A percentile compares a stretch with the other conserved stretches of the same genome.
Conservation (phyloP, 306 rosid species). For the Corylus avellana region DNA sequence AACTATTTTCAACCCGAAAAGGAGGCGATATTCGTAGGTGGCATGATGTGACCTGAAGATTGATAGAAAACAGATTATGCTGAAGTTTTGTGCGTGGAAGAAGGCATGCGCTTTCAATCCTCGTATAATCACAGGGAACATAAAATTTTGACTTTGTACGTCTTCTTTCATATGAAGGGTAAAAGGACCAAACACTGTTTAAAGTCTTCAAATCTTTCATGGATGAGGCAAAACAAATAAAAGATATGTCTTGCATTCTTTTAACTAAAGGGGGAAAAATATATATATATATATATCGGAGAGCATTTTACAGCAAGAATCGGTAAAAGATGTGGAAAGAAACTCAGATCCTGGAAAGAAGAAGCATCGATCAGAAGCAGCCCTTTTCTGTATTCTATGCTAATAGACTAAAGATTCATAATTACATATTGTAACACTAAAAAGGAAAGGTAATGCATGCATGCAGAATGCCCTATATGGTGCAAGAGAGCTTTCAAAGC, state of each 20-base stretch:
- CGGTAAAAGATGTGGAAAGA: slow-evolving; percentile 19
- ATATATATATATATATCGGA: too few relatives aligned
- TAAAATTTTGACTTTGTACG: neutral
- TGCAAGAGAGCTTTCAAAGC: neutral
- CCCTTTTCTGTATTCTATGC: slow-evolving; percentile 2
- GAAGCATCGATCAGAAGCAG: neutral
- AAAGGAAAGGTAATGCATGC: neutral
- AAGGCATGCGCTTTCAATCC: neutral
- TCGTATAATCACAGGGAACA: neutral
- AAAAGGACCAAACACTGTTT: slow-evolving; percentile 1
- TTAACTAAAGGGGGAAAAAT: slow-evolving; percentile 19
- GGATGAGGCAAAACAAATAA: neutral
- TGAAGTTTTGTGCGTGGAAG: neutral
- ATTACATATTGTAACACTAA: slow-evolving; percentile 4
- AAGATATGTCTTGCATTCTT: slow-evolving; percentile 22
- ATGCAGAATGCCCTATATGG: neutral
- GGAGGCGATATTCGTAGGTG: neutral
- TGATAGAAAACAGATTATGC: neutral
- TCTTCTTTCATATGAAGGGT: neutral
- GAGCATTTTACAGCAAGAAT: neutral
- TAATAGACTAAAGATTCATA: slow-evolving; percentile 30
- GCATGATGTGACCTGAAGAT: neutral
- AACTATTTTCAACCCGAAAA: too few relatives aligned
- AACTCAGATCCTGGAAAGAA: slow-evolving; percentile 22
- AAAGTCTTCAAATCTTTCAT: neutral